Conservation (phyloP, 1,284 basidiomycete species). For the Apiotrichum gracile region DNA sequence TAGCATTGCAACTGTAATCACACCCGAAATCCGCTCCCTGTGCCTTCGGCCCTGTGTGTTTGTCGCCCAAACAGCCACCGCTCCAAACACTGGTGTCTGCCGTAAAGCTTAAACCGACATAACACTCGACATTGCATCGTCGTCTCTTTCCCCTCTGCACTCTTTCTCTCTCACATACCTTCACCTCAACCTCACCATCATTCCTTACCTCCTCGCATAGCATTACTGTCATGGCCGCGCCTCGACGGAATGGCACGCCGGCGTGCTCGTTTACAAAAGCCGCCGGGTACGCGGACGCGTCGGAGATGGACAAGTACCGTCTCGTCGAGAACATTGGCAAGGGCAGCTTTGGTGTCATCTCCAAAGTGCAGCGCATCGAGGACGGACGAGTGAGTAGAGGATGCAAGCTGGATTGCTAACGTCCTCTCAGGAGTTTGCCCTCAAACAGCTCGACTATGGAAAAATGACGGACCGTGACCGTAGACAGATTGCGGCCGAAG, state of each 20-base stretch:
- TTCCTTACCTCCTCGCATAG: neutral
- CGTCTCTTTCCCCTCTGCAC: too few species aligned
- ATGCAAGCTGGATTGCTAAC: neutral
- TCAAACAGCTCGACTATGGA: constrained; percentile 94
- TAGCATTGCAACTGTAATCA: too few species aligned
- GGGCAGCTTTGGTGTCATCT: constrained; percentile 94
- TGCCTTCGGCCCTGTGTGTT: too few species aligned
- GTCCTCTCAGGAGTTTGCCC: constrained; percentile 64
- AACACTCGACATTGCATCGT: too few species aligned
- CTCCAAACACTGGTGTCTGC: too few species aligned
- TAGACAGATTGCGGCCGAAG: constrained; percentile 95
- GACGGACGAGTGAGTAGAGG: constrained; percentile 68
- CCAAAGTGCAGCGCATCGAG: constrained; percentile 76
- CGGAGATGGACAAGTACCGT: constrained; percentile 68
- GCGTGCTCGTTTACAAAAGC: neutral
- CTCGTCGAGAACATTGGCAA: constrained; percentile 87
- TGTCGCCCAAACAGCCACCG: too few species aligned
- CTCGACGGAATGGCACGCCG: constrained; percentile 4
- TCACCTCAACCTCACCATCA: neutral
- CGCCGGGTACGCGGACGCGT: constrained; percentile 39
- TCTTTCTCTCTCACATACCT: too few species aligned
- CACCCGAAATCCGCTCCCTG: too few species aligned
- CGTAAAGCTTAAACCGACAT: too few species aligned
- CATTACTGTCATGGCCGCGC: constrained; percentile 1
- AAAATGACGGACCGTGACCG: constrained; percentile 87